Base-by-base conservation (phyloP, 805 yeast species). In the Zygoascus flipseniorum region DNA sequence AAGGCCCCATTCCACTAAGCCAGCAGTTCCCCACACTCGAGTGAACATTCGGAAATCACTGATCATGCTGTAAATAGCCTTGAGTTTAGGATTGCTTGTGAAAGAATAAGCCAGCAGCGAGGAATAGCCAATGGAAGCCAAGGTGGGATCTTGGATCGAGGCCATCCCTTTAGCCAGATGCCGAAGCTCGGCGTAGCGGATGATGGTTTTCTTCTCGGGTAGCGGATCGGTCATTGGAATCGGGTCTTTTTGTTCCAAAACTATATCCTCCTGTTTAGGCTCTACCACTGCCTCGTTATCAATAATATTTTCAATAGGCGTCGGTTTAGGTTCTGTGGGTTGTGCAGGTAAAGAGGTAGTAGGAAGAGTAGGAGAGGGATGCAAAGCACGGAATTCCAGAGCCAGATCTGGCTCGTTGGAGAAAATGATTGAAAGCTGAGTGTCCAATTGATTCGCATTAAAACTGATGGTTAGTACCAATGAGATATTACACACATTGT, bases 1-100 rank as follows among this genome's bases (percentile, higher is more conserved):
- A 31, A 66, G 56, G 1, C 69, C 69, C 74, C 74, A 72, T 43
- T 64, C 62, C 2, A 70, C 48, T 26, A 70, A 59, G 13, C 66
- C 67, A 20, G 72, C 57, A 11, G 73, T 59, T 11, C 68, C 67
- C 65, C 71, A 66, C 32, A 73, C 60, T 8, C 76, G 68, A 52
- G 62, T 58, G 53, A 71, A 68, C 42, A 66, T 72, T 23, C 76
- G 65, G 20, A 66, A 59, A 47, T 69, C 73, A 16, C 69, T 65
- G 51, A 60, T 61, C 51, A 62, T 61, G 32, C 57, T 50, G 45
- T 63, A 63, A 23, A 62, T 55, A n/a, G 50, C 52, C 28, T 50
- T 47, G 32, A 62, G 52, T 10, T 51, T 50, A 19, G 49, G 28
- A 10, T 48, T 50, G 16, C 48, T 23, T 11, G 51, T 32, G 54